A percentile compares a stretch with the other conserved stretches of the same genome.
Conservation (phyloP, 225 moss, liverwort and hornwort species). For the Rhytidiadelphus loreus region DNA sequence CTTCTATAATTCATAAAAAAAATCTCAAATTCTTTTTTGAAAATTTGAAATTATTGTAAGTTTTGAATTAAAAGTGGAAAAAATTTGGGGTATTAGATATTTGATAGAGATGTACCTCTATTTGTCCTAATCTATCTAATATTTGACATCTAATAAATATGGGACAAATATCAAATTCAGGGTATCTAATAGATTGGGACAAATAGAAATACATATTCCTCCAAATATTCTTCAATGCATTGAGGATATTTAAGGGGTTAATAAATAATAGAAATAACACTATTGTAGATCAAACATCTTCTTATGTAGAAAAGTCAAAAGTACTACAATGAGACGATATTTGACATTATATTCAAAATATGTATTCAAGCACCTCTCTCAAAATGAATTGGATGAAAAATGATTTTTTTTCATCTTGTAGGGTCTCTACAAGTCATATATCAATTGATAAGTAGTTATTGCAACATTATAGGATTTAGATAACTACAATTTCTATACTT, state of each 20-base stretch:
- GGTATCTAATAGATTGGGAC: background rate
- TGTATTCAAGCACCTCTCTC: rapidly evolving
- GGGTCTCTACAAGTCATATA: rapidly evolving
- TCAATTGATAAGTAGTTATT: background rate
- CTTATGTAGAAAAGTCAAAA: background rate
- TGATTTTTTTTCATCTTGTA: background rate
- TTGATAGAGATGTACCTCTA: no score
- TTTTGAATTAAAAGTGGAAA: background rate
- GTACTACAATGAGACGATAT: background rate
- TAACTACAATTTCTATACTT: background rate
- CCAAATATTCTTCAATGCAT: background rate
- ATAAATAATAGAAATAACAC: background rate
- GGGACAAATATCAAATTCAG: no score
- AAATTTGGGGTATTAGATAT: no score
- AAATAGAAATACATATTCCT: background rate
- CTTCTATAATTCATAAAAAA: background rate
- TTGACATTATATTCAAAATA: background rate
- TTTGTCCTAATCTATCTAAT: no score
- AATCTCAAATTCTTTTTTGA: background rate
- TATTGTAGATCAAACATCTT: rapidly evolving
- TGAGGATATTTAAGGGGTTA: background rate
- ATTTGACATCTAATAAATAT: no score
- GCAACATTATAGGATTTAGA: rapidly evolving
- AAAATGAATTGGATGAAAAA: background rate
- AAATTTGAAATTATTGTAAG: background rate